Evolutionary conservation across 129 eudicot species (phyloP).

Genomic region (Flaveria trinervia): DNA sequence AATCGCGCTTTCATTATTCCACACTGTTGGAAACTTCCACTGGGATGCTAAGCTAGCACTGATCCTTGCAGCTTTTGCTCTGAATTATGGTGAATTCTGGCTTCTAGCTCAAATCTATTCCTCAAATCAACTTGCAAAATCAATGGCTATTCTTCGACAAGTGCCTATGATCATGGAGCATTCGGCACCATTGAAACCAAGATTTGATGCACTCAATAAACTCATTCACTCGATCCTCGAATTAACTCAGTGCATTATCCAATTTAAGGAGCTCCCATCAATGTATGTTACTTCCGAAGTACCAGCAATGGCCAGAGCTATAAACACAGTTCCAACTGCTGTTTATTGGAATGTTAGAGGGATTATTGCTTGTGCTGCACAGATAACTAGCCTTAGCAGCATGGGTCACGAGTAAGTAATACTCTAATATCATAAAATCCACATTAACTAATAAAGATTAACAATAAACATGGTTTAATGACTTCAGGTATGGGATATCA

Average conservation of each 20-base stretch:
- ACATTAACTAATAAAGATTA: slow-evolving; percentile 2
- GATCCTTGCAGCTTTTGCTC: slow-evolving; percentile 74
- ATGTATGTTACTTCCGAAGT: slow-evolving; percentile 46
- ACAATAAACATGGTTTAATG: slow-evolving; percentile 16
- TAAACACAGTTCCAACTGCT: slow-evolving; percentile 61
- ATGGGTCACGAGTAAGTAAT: slow-evolving; percentile 66
- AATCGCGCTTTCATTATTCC: slow-evolving; percentile 54
- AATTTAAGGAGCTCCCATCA: slow-evolving; percentile 64
- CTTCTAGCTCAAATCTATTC: slow-evolving; percentile 67
- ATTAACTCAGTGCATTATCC: slow-evolving; percentile 55
- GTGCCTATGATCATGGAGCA: slow-evolving; percentile 59
- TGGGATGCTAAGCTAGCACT: slow-evolving; percentile 90
- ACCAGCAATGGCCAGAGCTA: slow-evolving; percentile 52
- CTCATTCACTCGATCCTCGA: slow-evolving; percentile 53
- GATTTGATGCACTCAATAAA: slow-evolving; percentile 58
- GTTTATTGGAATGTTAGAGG: slow-evolving; percentile 78
- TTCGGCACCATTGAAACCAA: slow-evolving; percentile 41
- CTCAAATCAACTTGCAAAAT: slow-evolving; percentile 69
- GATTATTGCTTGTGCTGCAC: slow-evolving; percentile 62
- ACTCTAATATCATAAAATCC: slow-evolving; percentile 4
- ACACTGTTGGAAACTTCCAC: slow-evolving; percentile 50
- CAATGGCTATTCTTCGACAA: slow-evolving; percentile 71
- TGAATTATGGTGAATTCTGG: slow-evolving; percentile 86
- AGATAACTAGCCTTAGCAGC: slow-evolving; percentile 61
- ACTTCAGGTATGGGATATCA: slow-evolving; percentile 50